A percentile compares a stretch with the other conserved stretches of the same genome.
Conservation (phyloP, 148 eudicot species). For the Rhododendron simsii region DNA sequence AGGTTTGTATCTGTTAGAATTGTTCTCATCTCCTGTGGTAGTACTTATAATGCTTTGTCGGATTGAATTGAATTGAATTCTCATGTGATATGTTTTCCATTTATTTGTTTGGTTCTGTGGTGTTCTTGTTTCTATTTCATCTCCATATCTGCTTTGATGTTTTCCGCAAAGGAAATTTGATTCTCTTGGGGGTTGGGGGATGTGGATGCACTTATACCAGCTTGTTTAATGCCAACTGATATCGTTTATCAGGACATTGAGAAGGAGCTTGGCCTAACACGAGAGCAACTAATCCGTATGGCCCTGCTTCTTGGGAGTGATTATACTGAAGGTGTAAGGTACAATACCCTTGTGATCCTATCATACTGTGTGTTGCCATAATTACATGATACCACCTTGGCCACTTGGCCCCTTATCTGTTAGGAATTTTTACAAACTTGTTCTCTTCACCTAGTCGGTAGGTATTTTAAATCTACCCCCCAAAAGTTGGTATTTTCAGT, state of each 20-base stretch:
- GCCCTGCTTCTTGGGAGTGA: conserved; percentile 98
- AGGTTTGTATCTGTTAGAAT: conserved; percentile 42
- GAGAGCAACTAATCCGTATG: conserved; percentile 84
- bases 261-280: conserved; percentile 77
- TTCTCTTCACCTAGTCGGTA: not conserved
- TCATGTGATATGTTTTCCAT: not conserved
- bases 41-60: not conserved
- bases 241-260: conserved; percentile 71
- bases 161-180: not conserved
- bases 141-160: not conserved
- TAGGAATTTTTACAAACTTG: not conserved
- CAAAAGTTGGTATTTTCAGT: not conserved
- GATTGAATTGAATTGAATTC: not conserved
- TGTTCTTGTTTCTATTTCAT: not conserved
- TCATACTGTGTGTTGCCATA: not conserved
- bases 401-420: not conserved
- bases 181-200: conserved; percentile 1
- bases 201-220: not conserved
- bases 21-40: not conserved
- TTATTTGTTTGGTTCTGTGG: not conserved
- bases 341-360: conserved; percentile 5
- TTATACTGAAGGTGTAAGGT: conserved; percentile 99
- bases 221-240: conserved; percentile 13
- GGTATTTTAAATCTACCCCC: not conserved
- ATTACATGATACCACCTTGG: not conserved